Base-by-base conservation (phyloP, 805 yeast species). In the Cyberlindnera japonica region DNA sequence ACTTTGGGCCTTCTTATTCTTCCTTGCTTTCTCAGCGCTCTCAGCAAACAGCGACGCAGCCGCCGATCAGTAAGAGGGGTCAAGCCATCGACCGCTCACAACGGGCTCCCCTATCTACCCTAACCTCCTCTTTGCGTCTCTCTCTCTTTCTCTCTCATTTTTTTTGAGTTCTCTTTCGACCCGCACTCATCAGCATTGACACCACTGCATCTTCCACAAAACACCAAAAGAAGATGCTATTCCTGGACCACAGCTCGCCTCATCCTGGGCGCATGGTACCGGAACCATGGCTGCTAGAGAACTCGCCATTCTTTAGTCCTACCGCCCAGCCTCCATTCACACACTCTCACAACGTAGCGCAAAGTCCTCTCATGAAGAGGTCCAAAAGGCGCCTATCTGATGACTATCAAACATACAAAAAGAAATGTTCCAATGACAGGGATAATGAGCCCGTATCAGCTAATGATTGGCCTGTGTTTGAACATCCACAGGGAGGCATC, bases 371-470 rank as follows among this genome's bases (percentile, higher is more conserved):
- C 29, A 26, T 27, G 27, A 40, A 38, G 33, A 34, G 48, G 7
- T 28, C 45, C 3, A 68, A 68, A 41, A 64, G 74, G 50, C 51
- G 67, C 38, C 53, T 55, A 22, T 67, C 72, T 1, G 63, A 63
- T 16, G 54, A 54, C 18, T 64, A 55, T 24, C 52, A 59, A 29
- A 33, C 41, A 10, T 43, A 46, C n/a, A 67, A 67, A 35, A 64
- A 61, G 43, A 42, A 49, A 6, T 62, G 43, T 21, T 34, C 48
- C 21, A 27, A 20, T 23, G 30, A 39, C 13, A 20, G 42, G 37
- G 5, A 32, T 21, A 20, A 41, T 16, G 30, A 22, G 12, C 6
- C 18, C 3, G n/a, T n/a, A n/a, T n/a, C n/a, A n/a, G n/a, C n/a
- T n/a, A 35, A 45, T 12, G 45, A 47, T 5, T 54, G 57, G 51